Evolutionary conservation across 257 asterid species (phyloP), one percentile per base, ranked within the genome.

Genomic region (Oldenlandia corymbosa): DNA sequence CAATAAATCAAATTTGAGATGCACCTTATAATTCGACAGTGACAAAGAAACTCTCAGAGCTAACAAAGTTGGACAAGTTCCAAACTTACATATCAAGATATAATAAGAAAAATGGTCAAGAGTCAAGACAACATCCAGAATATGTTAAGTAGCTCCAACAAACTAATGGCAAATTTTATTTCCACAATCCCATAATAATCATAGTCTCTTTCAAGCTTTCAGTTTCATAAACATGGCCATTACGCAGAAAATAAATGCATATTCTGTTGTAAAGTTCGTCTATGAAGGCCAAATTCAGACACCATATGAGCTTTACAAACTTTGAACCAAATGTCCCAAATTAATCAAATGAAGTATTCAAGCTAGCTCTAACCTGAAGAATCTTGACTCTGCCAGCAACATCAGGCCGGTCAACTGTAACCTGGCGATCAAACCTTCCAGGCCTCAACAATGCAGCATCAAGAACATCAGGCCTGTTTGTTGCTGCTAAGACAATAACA

Each of bases 391-490:
- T 80, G 46, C 98, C 98, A 70, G 96, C 92, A 71, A 91, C 98
- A 85, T 91, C 98, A 45, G 98, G 98, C 72, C 98, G 78, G 61
- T 91, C 99, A 10, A 92, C 97, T 3, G 95, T 92, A 28, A 91
- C 98, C 83, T 88, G 97, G 39, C 98, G 60, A 77, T 89, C 97
- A 43, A 92, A 92, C 85, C 98, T 89, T 23, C 98, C 98, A 0
- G 97, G 99, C 85, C 99, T 85, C 74, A 89, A 63, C 80, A 92
- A 75, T 1, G 97, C 99, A 5, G 99, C 74, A 81, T 92, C 97
- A 71, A 92, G 98, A 74, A 92, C 95, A 82, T 92, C 99, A 0
- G 99, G 99, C 56, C 99, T 76, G 69, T 92, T 92, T 10, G 99
- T 89, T 0, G 99, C 99, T 13, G 95, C 99, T 79, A 92, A 73